Conservation (phyloP, 495 filamentous ascomycete genomes). For the Penicillium bovifimosum region DNA sequence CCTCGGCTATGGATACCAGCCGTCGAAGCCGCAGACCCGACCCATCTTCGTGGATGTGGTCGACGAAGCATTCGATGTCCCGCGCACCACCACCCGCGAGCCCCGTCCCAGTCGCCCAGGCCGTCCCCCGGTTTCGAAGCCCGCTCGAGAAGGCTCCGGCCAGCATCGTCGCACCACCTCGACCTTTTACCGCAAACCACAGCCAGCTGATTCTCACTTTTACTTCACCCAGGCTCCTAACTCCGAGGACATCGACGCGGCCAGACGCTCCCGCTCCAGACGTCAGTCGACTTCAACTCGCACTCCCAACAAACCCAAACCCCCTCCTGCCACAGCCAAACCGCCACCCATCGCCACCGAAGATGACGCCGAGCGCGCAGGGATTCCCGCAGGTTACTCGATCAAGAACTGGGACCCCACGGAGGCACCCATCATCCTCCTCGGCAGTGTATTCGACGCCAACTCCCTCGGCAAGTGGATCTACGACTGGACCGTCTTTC, state of each 20-base stretch:
- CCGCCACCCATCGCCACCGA: slow-evolving; percentile 71
- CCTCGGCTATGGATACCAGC: slow-evolving; percentile 27
- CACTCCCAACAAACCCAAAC: slow-evolving; percentile 41
- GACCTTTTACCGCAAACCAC: slow-evolving; percentile 42
- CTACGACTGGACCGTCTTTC: slow-evolving; percentile 98
- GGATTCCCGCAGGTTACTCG: slow-evolving; percentile 87
- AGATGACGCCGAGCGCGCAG: slow-evolving; percentile 70
- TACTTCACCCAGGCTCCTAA: slow-evolving; percentile 47
- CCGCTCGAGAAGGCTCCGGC: slow-evolving; percentile 26
- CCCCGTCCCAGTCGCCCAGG: slow-evolving; percentile 19
- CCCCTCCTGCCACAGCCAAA: slow-evolving; percentile 38
- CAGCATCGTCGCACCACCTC: slow-evolving; percentile 34
- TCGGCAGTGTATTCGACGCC: slow-evolving; percentile 95
- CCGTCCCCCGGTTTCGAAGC: slow-evolving; percentile 21
- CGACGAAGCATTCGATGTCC: slow-evolving; percentile 48
- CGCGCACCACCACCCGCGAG: slow-evolving; percentile 30
- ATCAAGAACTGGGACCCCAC: slow-evolving; percentile 98
- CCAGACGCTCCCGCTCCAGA: slow-evolving; percentile 41
- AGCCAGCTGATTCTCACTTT: slow-evolving; percentile 49
- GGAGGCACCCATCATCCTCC: slow-evolving; percentile 86
- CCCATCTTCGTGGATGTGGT: slow-evolving; percentile 52
- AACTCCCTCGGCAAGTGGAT: slow-evolving; percentile 99
- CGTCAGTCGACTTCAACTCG: slow-evolving; percentile 48
- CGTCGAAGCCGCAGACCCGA: slow-evolving; percentile 44
- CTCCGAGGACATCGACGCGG: slow-evolving; percentile 39